Conservation (phyloP, 2,329 filamentous ascomycete genomes). For the Chrysosporium queenslandicum region DNA sequence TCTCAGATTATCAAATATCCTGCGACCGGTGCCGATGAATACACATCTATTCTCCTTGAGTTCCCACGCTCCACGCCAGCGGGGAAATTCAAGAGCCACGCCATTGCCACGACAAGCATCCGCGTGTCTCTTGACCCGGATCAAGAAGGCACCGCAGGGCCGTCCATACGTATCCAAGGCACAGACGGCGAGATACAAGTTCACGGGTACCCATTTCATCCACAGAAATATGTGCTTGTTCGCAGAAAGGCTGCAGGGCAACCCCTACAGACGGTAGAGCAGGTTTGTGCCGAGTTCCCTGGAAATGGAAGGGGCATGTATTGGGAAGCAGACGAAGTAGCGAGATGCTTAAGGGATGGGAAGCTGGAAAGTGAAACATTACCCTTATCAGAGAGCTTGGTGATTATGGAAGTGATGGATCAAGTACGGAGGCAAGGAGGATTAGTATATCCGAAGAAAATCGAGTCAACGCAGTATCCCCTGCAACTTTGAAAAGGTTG, state of each 20-base stretch:
- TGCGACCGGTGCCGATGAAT: slow-evolving; percentile 65
- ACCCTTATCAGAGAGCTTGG: slow-evolving; percentile 64
- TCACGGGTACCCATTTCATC: slow-evolving; percentile 59
- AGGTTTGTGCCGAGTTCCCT: slow-evolving; percentile 39
- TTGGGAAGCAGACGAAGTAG: slow-evolving; percentile 75
- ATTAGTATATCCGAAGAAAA: slow-evolving; percentile 54
- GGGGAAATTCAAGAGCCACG: slow-evolving; percentile 50
- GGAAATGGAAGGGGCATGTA: slow-evolving; percentile 72
- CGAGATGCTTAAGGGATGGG: slow-evolving; percentile 63
- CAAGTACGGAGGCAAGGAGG: slow-evolving; percentile 54
- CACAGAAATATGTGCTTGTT: slow-evolving; percentile 56
- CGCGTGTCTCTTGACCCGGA: slow-evolving; percentile 55
- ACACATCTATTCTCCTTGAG: slow-evolving; percentile 64
- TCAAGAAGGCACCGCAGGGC: slow-evolving; percentile 48
- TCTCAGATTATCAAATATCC: slow-evolving; percentile 61
- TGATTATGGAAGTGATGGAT: slow-evolving; percentile 77
- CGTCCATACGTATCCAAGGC: slow-evolving; percentile 70
- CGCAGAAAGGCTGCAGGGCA: slow-evolving; percentile 41
- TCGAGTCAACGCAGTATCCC: slow-evolving; percentile 52
- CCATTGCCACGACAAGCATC: slow-evolving; percentile 59
- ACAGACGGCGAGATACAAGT: slow-evolving; percentile 75
- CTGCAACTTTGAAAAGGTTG: slow-evolving; percentile 34
- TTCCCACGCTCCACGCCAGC: slow-evolving; percentile 53
- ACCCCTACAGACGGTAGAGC: slow-evolving; percentile 27
- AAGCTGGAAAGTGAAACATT: slow-evolving; percentile 63